A percentile compares a stretch with the other conserved stretches of the same genome.
Conservation (phyloP, 805 yeast genomes). For the Yamadazyma endophytica region DNA sequence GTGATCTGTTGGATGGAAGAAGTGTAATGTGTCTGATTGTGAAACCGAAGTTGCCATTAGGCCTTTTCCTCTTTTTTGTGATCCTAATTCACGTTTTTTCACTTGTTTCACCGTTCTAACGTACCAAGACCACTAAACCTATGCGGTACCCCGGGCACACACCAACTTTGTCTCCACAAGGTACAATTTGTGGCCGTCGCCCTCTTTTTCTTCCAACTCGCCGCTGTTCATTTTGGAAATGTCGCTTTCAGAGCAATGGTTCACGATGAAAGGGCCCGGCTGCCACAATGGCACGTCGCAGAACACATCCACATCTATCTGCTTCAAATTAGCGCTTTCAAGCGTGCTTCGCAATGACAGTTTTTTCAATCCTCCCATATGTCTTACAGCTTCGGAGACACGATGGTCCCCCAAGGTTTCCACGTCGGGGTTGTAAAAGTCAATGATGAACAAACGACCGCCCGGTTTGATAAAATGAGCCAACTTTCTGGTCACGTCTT, state of each 20-base stretch:
- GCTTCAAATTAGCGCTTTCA: slow-evolving; percentile 15
- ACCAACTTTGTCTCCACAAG: no score
- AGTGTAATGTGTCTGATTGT: no score
- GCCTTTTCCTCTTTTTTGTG: no score
- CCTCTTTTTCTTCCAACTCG: slow-evolving; percentile 10
- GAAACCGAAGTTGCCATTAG: no score
- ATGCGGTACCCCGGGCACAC: no score
- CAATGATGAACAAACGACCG: slow-evolving; percentile 33
- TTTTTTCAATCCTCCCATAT: slow-evolving; percentile 30
- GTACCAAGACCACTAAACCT: no score
- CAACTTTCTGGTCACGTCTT: slow-evolving; percentile 24
- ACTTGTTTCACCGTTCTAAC: no score
- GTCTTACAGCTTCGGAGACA: slow-evolving; percentile 16
- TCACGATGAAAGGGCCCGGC: slow-evolving; percentile 16
- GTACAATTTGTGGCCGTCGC: slow-evolving; percentile 1
- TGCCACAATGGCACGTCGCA: slow-evolving; percentile 19
- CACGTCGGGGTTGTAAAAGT: slow-evolving; percentile 34
- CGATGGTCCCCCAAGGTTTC: slow-evolving; percentile 7
- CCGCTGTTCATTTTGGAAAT: slow-evolving; percentile 13
- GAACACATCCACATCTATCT: slow-evolving; percentile 14
- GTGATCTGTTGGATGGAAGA: no score
- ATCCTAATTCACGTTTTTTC: no score
- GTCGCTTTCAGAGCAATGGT: slow-evolving; percentile 17
- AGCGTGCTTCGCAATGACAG: slow-evolving; percentile 19
- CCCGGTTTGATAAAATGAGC: slow-evolving; percentile 27